Evolutionary conservation across 2,329 filamentous ascomycete genomes (phyloP), one percentile per base, ranked within the genome.

Genomic region (Aspergillus udagawae): DNA sequence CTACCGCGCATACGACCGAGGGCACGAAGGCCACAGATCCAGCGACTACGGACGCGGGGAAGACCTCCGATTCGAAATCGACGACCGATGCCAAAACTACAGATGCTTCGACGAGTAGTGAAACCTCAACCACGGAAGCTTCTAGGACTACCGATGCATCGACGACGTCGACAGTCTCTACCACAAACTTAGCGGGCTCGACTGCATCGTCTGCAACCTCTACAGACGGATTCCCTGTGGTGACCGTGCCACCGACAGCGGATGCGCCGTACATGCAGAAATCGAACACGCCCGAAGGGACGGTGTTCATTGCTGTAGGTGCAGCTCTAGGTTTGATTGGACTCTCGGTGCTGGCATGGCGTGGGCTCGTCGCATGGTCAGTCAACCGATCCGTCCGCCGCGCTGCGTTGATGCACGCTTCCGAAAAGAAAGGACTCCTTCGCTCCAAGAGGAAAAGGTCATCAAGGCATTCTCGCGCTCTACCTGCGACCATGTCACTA

Each of bases 291-390:
- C 94, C 94, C 2, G 90, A 97, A 68, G 94, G 94, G 54, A 97
- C 93, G 3, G 89, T 99, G 58, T 99, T 99, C 78, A 99, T 99
- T 67, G 89, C 87, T 23, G 94, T 97, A 1, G 94, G 94, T 49
- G 89, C 92, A 27, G 88, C 91, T 28, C 83, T 99, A 6, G 94
- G 91, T 17, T 88, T 92, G 63, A 85, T 97, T 62, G 91, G 86
- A 10, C 79, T 91, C 8, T 86, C 86, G n/a, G 85, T 97, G 48
- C 81, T 99, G 12, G 81, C 89, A 57, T 99, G 94, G 94, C 90
- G 93, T 59, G 87, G 83, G 52, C 83, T 97, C 55, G 86, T 97
- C 58, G 92, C 90, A 59, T 96, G 91, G 83, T 89, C 93, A 45
- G 85, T 99, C 57, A 93, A 97, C 75, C 90, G 93, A 58, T 94